Evolutionary conservation across 169 alveolate species (phyloP).

Genomic region (Perkinsus chesapeaki): DNA sequence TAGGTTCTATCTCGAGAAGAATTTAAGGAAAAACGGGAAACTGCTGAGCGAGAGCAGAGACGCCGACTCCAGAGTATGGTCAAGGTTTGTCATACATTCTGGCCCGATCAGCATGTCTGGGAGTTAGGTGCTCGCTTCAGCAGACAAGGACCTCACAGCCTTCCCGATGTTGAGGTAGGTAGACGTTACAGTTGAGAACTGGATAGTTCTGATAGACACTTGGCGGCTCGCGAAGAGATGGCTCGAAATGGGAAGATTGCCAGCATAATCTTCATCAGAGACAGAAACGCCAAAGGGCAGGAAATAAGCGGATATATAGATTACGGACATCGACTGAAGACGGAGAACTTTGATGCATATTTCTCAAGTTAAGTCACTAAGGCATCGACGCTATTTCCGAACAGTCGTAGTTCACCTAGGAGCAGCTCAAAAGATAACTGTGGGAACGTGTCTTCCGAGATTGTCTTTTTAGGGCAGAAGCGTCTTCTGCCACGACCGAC

Average conservation of each 20-base stretch:
- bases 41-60: slow-evolving; percentile 61
- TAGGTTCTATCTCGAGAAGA: slow-evolving; percentile 63
- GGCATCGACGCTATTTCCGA: neutral
- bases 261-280: slow-evolving; percentile 79
- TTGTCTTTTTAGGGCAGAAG: slow-evolving; percentile 30
- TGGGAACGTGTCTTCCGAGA: neutral
- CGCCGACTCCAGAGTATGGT: slow-evolving; percentile 46
- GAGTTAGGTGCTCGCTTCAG: slow-evolving; percentile 41
- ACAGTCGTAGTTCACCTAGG: no score
- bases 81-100: neutral
- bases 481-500: slow-evolving; percentile 60
- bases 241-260: slow-evolving; percentile 74
- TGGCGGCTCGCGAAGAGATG: slow-evolving; percentile 69
- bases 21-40: slow-evolving; percentile 58
- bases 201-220: slow-evolving; percentile 27
- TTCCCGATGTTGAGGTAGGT: slow-evolving; percentile 45
- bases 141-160: slow-evolving; percentile 45
- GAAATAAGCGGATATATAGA: slow-evolving; percentile 79
- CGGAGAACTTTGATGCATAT: slow-evolving; percentile 69
- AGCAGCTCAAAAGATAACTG: no score
- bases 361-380: slow-evolving; percentile 41
- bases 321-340: slow-evolving; percentile 75
- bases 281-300: slow-evolving; percentile 55
- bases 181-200: neutral
- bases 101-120: neutral